Base-by-base conservation (phyloP, 2,329 filamentous ascomycete genomes). In the Stromatinia cepivora region DNA sequence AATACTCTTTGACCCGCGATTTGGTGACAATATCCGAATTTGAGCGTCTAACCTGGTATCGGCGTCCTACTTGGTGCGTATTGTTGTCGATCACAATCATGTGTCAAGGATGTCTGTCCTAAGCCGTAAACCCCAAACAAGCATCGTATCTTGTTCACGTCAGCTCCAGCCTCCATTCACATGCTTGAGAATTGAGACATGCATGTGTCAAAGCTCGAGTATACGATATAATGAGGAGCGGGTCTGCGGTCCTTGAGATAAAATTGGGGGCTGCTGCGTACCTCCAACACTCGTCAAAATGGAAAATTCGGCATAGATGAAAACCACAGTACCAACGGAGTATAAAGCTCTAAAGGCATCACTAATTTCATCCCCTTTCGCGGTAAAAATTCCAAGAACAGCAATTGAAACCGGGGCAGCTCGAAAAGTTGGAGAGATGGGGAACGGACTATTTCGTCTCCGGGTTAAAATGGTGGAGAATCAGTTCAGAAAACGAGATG, bases 61-160 rank as follows among this genome's bases (percentile, higher is more conserved):
- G 61, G 61, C 39, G n/a, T 52, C 46, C 61, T 63, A 52, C 61
- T 63, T 31, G 61, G 61, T 63, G 61, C 61, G 46, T 28, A 52
- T 46, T 39, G 1, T 50, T 64, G 61, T 64, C 48, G 61, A 64
- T 64, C 61, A 64, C 34, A 52, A 22, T 28, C 15, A 53, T 28
- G 46, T 20, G 61, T 34, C 61, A 52, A 64, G 61, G 34, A 62
- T 50, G 45, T 62, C 11, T 50, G 36, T 22, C 59, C 58, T 62
- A 34, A 62, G 22, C 48, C 28, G 58, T 28, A n/a, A 62, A 62
- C n/a, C 2, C 45, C 22, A 58, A 42, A 59, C 39, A 63, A 31
- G 36, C 42, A 48, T 62, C 31, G 59, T 36, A 39, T 39, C 34
- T 50, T 63, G 45, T 63, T 63, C 36, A 36, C 31, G 2, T 39